A percentile compares a stretch with the other conserved stretches of the same genome.
Conservation (phyloP, 441 rosid genomes). For the Corymbia citriodora region DNA sequence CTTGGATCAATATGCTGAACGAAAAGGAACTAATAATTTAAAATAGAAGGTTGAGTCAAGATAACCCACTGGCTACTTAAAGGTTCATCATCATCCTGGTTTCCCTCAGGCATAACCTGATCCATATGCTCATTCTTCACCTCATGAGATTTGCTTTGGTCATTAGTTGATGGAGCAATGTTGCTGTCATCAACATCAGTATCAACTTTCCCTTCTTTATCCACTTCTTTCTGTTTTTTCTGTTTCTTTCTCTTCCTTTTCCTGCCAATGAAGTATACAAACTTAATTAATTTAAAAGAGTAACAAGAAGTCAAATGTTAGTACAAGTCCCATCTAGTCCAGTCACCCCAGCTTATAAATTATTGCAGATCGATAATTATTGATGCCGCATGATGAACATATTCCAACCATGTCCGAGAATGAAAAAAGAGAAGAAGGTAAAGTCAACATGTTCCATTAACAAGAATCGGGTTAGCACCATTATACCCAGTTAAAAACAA, state of each 20-base stretch:
- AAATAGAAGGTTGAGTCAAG: not conserved
- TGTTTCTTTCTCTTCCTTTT: constrained; percentile 56
- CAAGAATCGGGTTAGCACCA: not conserved
- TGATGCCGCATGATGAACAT: not conserved
- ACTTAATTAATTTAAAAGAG: constrained; percentile 4
- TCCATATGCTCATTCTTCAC: constrained; percentile 14
- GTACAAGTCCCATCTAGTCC: not conserved
- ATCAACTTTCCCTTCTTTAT: constrained; percentile 14
- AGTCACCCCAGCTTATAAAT: not conserved
- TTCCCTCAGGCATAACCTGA: constrained; percentile 22
- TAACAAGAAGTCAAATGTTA: not conserved
- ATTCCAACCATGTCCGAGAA: not conserved
- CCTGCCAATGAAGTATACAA: constrained; percentile 28
- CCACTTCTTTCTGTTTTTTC: constrained; percentile 38
- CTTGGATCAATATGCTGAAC: not conserved
- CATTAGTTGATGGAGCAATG: constrained; percentile 3
- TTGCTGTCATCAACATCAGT: constrained; percentile 11
- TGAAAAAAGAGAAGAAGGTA: not conserved
- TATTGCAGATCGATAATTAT: not conserved
- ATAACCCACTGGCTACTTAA: constrained; percentile 22
- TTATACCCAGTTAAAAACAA: not conserved
- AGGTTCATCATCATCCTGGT: constrained; percentile 8
- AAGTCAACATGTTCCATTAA: not conserved
- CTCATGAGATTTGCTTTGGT: constrained; percentile 28
- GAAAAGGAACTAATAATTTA: not conserved